Evolutionary conservation across 2,329 filamentous ascomycete species (phyloP).

Genomic region (Orbilia quercus): DNA sequence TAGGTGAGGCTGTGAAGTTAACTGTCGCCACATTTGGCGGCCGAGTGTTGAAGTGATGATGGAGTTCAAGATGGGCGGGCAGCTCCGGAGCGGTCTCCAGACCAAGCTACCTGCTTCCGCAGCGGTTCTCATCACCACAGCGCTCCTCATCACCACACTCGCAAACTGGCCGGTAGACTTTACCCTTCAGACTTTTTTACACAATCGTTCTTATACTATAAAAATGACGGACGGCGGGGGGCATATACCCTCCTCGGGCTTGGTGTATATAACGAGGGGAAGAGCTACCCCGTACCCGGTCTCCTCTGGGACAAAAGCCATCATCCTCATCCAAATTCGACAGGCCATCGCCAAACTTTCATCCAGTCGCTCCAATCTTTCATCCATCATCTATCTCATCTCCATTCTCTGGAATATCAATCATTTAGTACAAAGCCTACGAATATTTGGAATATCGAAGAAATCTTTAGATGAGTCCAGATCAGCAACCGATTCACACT

Average conservation of each 20-base stretch:
- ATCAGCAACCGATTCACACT: constrained; percentile 13
- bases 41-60: not conserved
- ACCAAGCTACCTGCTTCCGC: constrained; percentile 13
- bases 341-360: constrained; percentile 12
- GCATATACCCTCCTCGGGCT: not conserved
- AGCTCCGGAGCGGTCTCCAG: constrained; percentile 17
- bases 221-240: too few species aligned
- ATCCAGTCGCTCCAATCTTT: constrained; percentile 7
- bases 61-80: not conserved
- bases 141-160: too few species aligned
- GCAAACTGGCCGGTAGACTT: too few species aligned
- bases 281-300: constrained; percentile 3
- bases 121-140: constrained; percentile 28
- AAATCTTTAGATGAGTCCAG: not conserved
- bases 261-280: constrained; percentile 21
- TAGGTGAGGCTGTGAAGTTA: too few species aligned
- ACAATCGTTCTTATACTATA: too few species aligned
- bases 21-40: too few species aligned
- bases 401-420: constrained; percentile 23
- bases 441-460: not conserved
- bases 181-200: too few species aligned
- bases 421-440: not conserved
- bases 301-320: constrained; percentile 10
- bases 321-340: constrained; percentile 22
- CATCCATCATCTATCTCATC: constrained; percentile 13